These are phyloP conservation scores for Fusarium haematococcum DNA, from an alignment of 2,329 filamentous ascomycete species.

Conservation along the genomic window DNA sequence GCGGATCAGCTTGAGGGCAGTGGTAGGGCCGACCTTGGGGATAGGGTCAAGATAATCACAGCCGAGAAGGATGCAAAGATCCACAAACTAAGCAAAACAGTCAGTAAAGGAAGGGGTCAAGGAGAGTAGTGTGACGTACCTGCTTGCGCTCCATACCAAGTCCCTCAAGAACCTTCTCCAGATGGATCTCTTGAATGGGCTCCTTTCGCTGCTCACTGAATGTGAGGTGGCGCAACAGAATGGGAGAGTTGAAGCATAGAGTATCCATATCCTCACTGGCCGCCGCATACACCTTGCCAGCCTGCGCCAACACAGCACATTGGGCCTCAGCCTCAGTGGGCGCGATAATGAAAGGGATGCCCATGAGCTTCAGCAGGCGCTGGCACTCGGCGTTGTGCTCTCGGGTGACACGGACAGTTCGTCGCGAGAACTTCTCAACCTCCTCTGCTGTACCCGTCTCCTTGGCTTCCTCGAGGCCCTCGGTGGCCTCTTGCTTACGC, in stretches of 20 bases:
- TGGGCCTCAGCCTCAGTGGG: constrained; percentile 98
- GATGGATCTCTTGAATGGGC: constrained; percentile 93
- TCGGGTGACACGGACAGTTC: constrained; percentile 93
- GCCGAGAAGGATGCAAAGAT: constrained; percentile 95
- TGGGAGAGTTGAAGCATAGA: constrained; percentile 92
- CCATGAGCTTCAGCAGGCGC: constrained; percentile 91
- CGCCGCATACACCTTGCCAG: constrained; percentile 95
- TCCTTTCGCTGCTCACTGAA: constrained; percentile 98
- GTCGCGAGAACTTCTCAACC: constrained; percentile 95
- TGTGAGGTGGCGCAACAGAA: constrained; percentile 91
- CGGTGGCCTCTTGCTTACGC: constrained; percentile 91
- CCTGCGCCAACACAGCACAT: constrained; percentile 88
- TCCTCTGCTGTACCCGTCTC: constrained; percentile 97
- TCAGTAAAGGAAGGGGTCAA: constrained; percentile 13
- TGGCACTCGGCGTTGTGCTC: constrained; percentile 98
- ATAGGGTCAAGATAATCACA: constrained; percentile 98
- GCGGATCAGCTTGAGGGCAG: constrained; percentile 92
- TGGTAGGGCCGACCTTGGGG: constrained; percentile 91
- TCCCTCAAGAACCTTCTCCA: constrained; percentile 88
- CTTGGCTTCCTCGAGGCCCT: constrained; percentile 93
- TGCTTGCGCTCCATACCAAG: constrained; percentile 88
- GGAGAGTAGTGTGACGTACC: constrained; percentile 59
- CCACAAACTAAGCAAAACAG: constrained; percentile 78
- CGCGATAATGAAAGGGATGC: constrained; percentile 92
- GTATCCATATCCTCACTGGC: constrained; percentile 99